Conservation (phyloP, 192 early-diverging fungal genomes). For the Cetraspora pellucida region DNA sequence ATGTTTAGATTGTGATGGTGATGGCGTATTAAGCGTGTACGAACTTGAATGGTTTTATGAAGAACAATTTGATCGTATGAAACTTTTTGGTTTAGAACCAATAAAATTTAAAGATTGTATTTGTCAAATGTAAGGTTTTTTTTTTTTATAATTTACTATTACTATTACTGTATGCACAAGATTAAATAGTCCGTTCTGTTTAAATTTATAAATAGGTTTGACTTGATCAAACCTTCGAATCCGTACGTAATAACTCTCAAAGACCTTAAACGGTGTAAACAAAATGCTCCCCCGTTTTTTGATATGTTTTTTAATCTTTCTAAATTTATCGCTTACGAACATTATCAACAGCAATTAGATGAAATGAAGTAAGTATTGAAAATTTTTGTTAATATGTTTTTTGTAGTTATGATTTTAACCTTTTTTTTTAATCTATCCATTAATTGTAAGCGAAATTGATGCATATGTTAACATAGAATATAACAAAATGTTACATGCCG, state of each 20-base stretch:
- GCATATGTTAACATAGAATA: too few species aligned
- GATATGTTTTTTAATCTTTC: constrained; percentile 10
- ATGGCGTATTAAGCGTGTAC: not conserved
- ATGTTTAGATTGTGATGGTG: too few species aligned
- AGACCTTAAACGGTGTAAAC: not conserved
- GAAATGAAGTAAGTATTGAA: too few species aligned
- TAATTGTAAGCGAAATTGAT: too few species aligned
- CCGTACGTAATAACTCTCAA: not conserved
- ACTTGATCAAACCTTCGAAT: not conserved
- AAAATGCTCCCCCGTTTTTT: not conserved
- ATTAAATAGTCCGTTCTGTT: too few species aligned
- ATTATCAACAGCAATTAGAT: not conserved
- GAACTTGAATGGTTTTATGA: constrained; percentile 2
- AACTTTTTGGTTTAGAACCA: not conserved
- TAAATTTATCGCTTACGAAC: not conserved
- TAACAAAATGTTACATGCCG: too few species aligned
- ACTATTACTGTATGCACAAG: too few species aligned
- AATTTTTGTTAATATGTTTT: too few species aligned
- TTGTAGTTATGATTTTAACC: too few species aligned
- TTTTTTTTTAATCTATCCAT: too few species aligned
- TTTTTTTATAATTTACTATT: too few species aligned
- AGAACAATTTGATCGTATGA: not conserved
- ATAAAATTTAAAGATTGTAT: constrained; percentile 5
- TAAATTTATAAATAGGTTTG: too few species aligned
- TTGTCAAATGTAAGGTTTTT: not conserved